Evolutionary conservation across 768 basidiomycete species (phyloP).

Genomic region (Pulveroboletus ravenelii): DNA sequence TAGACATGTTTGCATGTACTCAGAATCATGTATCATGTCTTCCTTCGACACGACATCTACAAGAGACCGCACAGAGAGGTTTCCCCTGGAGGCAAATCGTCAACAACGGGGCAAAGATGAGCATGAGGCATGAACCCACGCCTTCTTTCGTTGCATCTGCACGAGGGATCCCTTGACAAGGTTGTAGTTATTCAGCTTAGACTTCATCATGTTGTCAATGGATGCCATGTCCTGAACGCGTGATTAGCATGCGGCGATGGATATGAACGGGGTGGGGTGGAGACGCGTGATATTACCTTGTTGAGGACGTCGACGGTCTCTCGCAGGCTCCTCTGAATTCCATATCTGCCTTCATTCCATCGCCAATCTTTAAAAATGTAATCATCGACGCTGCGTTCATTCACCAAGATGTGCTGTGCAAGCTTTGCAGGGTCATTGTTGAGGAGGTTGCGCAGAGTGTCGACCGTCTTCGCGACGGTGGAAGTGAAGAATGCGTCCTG

Average conservation of each 20-base stretch:
- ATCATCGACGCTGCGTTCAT: slow-evolving; percentile 73
- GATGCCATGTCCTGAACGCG: slow-evolving; percentile 75
- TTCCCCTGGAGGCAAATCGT: slow-evolving; percentile 56
- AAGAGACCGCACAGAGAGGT: slow-evolving; percentile 87
- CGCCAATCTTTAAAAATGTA: slow-evolving; percentile 80
- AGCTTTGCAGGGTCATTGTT: slow-evolving; percentile 82
- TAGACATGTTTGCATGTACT: slow-evolving; percentile 88
- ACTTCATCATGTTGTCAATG: slow-evolving; percentile 92
- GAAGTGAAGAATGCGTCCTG: slow-evolving; percentile 83
- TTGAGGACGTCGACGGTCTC: slow-evolving; percentile 83
- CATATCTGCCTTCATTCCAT: slow-evolving; percentile 94
- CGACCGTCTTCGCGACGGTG: slow-evolving; percentile 88
- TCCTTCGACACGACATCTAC: slow-evolving; percentile 79
- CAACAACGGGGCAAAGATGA: slow-evolving; percentile 2
- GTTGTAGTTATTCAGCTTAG: slow-evolving; percentile 88
- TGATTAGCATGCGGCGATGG: slow-evolving; percentile 20
- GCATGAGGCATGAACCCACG: slow-evolving; percentile 43
- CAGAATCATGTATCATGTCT: slow-evolving; percentile 82
- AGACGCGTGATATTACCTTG: slow-evolving; percentile 52
- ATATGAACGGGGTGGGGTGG: slow-evolving; percentile 17
- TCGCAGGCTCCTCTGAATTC: slow-evolving; percentile 69
- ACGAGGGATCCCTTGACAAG: slow-evolving; percentile 88
- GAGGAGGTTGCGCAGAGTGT: slow-evolving; percentile 84
- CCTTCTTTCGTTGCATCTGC: slow-evolving; percentile 92
- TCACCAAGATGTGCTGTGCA: slow-evolving; percentile 69